Evolutionary conservation across 2,329 filamentous ascomycete genomes (phyloP), one percentile per base, ranked within the genome.

Genomic region (Colletotrichum sp.): DNA sequence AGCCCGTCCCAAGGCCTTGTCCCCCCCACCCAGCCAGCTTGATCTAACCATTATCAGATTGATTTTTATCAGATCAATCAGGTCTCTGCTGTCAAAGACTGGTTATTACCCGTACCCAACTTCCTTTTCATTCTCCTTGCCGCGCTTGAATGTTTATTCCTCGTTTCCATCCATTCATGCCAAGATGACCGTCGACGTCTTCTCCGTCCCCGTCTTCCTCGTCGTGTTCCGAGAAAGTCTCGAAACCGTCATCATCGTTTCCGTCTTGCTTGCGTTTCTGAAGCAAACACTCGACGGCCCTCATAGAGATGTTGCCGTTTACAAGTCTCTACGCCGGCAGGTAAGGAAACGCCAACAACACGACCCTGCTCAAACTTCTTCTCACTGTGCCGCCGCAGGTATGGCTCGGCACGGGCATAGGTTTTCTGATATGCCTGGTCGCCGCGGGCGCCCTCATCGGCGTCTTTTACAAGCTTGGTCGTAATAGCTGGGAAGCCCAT

Each of bases 181-280:
- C 33, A 62, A 62, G 36, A 92, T 90, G 85, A 92, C 92, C 81
- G 87, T 89, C 74, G 90, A 93, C 81, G 91, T 95, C 72, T 95
- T 95, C 82, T 90, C 93, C 76, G 91, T 95, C 27, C 93, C 93
- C 76, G 91, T 98, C 69, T 98, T 98, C 86, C 96, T 98, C 86
- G 94, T 98, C 82, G 92, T 94, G 84, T 97, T 98, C 82, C 92
- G 95, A 80, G 95, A 98, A 85, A 91, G 92, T 55, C 86, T 98
- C 62, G 95, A 98, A 86, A 94, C 93, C 1, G 92, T 90, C 79
- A 95, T 98, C 80, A 94, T 98, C 78, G 91, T 97, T 76, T 96
- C 95, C 0, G 93, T 98, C n/a, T 87, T 98, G 38, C 89, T 98
- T 54, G 91, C 95, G 27, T 97, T 97, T 81, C 86, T 97, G 72